Evolutionary conservation across 495 filamentous ascomycete species (phyloP).

Genomic region (Neurospora sp.): DNA sequence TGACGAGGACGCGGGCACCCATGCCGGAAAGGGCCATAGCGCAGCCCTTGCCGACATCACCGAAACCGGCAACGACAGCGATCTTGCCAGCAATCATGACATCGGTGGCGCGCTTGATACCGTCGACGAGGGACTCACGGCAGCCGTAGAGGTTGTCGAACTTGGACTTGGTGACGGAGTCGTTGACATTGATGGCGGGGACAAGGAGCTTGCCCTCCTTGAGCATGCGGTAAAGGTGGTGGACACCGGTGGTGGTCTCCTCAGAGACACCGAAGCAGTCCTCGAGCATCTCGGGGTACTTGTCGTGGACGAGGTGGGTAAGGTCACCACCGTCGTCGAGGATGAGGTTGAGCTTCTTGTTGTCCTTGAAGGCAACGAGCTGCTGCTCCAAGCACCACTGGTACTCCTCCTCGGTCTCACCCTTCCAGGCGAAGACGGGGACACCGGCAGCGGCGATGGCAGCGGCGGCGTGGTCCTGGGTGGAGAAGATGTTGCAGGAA

Average conservation of each 20-base stretch:
- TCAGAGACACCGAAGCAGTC: slow-evolving; percentile 97
- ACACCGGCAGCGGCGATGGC: slow-evolving; percentile 91
- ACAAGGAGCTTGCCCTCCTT: slow-evolving; percentile 86
- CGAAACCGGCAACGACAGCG: slow-evolving; percentile 92
- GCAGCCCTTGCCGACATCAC: slow-evolving; percentile 99
- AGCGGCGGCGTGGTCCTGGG: slow-evolving; percentile 95
- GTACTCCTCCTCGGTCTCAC: slow-evolving; percentile 99
- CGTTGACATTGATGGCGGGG: slow-evolving; percentile 98
- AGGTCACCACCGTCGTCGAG: slow-evolving; percentile 98
- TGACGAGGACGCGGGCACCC: slow-evolving; percentile 94
- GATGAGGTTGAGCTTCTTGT: slow-evolving; percentile 94
- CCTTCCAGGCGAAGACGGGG: slow-evolving; percentile 99
- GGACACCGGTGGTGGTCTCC: slow-evolving; percentile 99
- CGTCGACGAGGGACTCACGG: slow-evolving; percentile 96
- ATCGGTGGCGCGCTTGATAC: slow-evolving; percentile 99
- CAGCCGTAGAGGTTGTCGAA: slow-evolving; percentile 99
- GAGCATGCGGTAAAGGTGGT: slow-evolving; percentile 97
- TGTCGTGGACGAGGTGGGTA: slow-evolving; percentile 89
- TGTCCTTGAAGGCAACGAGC: slow-evolving; percentile 90
- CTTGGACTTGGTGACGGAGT: slow-evolving; percentile 98
- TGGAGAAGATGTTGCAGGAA: slow-evolving; percentile 98
- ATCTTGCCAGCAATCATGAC: slow-evolving; percentile 99
- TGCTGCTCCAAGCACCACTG: slow-evolving; percentile 99
- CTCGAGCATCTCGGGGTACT: slow-evolving; percentile 95
- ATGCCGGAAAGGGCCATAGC: slow-evolving; percentile 90